Conservation (phyloP, 257 asterid genomes). For the Thymus quinquecostatus region DNA sequence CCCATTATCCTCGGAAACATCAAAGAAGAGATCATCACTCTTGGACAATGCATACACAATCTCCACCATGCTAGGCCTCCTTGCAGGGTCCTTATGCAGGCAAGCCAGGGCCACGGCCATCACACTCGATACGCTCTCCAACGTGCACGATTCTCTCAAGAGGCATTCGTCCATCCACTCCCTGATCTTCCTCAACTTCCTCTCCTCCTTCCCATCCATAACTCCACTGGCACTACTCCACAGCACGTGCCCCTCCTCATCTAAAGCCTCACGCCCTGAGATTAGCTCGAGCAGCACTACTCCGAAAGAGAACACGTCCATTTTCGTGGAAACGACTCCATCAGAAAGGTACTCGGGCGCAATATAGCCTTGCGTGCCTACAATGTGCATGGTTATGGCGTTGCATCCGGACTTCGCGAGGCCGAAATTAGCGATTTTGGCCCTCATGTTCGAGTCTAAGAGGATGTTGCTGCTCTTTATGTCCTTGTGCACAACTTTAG, state of each 20-base stretch:
- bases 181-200: conserved; percentile 47
- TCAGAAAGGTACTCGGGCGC: conserved; percentile 82
- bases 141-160: conserved; percentile 43
- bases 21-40: conserved; percentile 77
- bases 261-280: conserved; percentile 69
- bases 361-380: conserved; percentile 92
- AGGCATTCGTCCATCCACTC: conserved; percentile 73
- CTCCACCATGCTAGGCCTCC: conserved; percentile 91
- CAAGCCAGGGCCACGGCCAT: conserved; percentile 75
- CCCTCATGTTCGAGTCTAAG: conserved; percentile 84
- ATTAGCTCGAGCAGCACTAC: conserved; percentile 88
- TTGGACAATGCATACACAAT: conserved; percentile 88
- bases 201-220: conserved; percentile 57
- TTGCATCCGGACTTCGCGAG: conserved; percentile 90
- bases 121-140: conserved; percentile 66
- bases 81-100: conserved; percentile 68
- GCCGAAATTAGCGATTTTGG: conserved; percentile 93
- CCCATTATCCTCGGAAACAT: conserved; percentile 66
- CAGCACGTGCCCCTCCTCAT: conserved; percentile 62
- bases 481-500: conserved; percentile 92
- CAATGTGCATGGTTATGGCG: conserved; percentile 96
- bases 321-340: conserved; percentile 81
- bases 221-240: conserved; percentile 52
- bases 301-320: conserved; percentile 89
- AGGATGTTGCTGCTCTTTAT: conserved; percentile 90